A percentile compares a stretch with the other conserved stretches of the same genome.
phyloP scores from a whole-genome alignment of 2,329 filamentous ascomycete genomes.

The Lachnellula occidentalis region DNA sequence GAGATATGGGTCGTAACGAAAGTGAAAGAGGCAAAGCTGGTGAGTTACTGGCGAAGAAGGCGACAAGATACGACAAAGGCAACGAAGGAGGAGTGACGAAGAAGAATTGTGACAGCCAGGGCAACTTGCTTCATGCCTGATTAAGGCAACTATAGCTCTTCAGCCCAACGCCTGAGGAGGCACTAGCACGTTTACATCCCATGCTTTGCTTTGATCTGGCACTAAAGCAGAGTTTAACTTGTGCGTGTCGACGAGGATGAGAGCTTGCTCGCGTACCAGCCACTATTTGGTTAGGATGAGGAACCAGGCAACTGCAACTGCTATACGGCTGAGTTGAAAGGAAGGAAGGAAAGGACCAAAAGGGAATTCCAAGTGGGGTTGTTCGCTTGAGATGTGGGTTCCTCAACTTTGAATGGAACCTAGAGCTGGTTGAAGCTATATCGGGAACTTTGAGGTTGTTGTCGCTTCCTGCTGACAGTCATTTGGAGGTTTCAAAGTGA shows the following conservation, averaged over 20 bases:
- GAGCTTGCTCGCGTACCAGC: not conserved
- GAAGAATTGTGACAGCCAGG: not conserved
- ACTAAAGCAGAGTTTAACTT: not conserved
- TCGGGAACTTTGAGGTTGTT: not conserved
- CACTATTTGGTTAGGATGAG: not conserved
- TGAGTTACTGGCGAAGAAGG: not conserved
- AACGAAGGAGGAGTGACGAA: not conserved
- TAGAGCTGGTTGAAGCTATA: not conserved
- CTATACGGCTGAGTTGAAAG: not conserved
- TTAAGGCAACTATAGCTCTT: not conserved
- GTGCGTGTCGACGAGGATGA: not conserved
- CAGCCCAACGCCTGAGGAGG: not conserved
- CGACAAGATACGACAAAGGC: not conserved
- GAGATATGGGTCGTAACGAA: not conserved
- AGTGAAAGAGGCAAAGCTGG: not conserved
- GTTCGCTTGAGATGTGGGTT: not conserved
- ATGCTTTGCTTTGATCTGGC: constrained; percentile 1
- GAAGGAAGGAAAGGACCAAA: not conserved
- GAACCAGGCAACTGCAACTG: not conserved
- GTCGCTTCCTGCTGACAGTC: constrained; percentile 16
- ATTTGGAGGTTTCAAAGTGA: constrained; percentile 12
- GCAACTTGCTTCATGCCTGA: not conserved
- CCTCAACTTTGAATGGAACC: constrained; percentile 3
- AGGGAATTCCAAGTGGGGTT: not conserved
- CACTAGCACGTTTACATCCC: not conserved